Base-by-base conservation (phyloP, 495 filamentous ascomycete species). In the Hyaloscypha finlandica region DNA sequence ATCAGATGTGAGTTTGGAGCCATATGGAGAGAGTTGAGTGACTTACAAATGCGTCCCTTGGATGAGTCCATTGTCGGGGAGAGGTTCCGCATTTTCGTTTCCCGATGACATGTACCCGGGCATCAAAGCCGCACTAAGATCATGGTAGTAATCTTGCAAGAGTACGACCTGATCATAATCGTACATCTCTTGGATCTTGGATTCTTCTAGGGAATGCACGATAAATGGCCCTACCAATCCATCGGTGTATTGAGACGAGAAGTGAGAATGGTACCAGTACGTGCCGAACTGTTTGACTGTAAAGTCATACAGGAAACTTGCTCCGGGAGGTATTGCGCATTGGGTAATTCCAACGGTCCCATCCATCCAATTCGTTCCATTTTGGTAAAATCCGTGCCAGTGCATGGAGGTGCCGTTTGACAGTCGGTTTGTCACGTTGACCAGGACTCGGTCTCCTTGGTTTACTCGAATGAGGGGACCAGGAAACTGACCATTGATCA, bases 191-290 rank as follows among this genome's bases (percentile, higher is more conserved):
- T 74, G 71, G 68, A 81, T 82, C 35, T 76, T 71, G 70, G 89
- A 89, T 19, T 81, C 76, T 3, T 81, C 70, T 3, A 85, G 84
- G 68, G 93, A 89, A 61, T 93, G 85, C 37, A 94, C 79, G 45
- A 93, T 86, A 42, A 94, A 74, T 0, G 90, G 84, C 1, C 89
- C 89, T 42, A 90, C 82, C 35, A 92, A 82, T 16, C 87, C 87
- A 71, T 90, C 87, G 3, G 88, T 83, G 52, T 88, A 88, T 71
- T 87, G 86, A 12, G 76, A 77, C 35, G 79, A 78, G 20, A 82
- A 81, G 71, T 94, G 91, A n/a, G 84, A 55, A 93, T 79, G 52
- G 93, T 93, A 94, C 92, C 92, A 94, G 76, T 92, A 93, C 0
- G 88, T 89, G 37, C 89, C 89, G 31, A 80, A 81, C 68, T 90